Percentiles rank a stretch among this genome's conserved stretches.
Conservation (phyloP, 78 protist genomes). For the Isochrysis galbana region DNA sequence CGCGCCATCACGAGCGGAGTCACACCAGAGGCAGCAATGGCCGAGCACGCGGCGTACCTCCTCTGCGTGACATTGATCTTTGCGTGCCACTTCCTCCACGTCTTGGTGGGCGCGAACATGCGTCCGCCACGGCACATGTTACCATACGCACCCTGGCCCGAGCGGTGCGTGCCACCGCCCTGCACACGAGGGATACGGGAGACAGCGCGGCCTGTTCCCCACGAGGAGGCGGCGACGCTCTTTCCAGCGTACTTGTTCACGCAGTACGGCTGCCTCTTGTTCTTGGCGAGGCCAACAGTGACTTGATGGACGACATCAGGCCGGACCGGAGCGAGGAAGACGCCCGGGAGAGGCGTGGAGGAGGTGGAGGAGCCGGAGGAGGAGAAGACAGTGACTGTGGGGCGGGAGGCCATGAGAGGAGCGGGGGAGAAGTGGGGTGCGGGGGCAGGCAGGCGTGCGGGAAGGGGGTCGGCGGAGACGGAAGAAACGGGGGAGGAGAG, state of each 20-base stretch:
- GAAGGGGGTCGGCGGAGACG: too few species aligned
- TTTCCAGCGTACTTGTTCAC: slow-evolving; percentile 90
- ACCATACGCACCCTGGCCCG: slow-evolving; percentile 99
- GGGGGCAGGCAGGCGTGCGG: too few species aligned
- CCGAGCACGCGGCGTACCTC: slow-evolving; percentile 94
- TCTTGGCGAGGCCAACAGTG: slow-evolving; percentile 87
- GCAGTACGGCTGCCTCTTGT: slow-evolving; percentile 95
- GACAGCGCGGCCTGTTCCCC: slow-evolving; percentile 99
- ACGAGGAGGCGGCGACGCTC: slow-evolving; percentile 96
- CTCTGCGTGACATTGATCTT: slow-evolving; percentile 92
- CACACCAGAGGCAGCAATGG: slow-evolving; percentile 98
- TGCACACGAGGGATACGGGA: slow-evolving; percentile 99
- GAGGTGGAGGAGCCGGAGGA: too few species aligned
- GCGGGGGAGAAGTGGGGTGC: too few species aligned
- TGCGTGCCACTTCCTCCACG: slow-evolving; percentile 96
- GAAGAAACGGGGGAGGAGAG: too few species aligned
- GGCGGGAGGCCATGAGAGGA: too few species aligned
- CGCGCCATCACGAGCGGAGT: slow-evolving; percentile 98
- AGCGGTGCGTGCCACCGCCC: slow-evolving; percentile 98
- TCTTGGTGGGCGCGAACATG: slow-evolving; percentile 99
- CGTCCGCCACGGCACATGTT: slow-evolving; percentile 89
- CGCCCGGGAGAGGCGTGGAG: too few species aligned
- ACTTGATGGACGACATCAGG: slow-evolving; percentile 68
- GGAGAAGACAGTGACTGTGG: too few species aligned
- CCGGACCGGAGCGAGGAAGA: slow-evolving; percentile 72